Conservation (phyloP, 2,329 filamentous ascomycete species). For the Cadophora sp. region DNA sequence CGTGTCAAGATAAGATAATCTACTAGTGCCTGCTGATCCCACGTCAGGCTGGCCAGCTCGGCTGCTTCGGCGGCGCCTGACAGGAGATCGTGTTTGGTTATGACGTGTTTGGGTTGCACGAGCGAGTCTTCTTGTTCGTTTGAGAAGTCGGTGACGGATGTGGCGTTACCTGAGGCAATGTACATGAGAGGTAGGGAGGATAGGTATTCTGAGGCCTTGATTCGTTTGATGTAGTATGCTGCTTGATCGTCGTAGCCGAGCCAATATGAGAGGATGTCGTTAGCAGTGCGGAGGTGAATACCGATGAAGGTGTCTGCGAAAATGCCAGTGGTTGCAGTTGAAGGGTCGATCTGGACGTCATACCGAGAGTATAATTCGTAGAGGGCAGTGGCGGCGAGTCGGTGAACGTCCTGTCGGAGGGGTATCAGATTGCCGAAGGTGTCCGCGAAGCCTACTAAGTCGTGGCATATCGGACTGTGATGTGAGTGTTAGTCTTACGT, state of each 20-base stretch:
- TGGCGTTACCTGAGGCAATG: slow-evolving; percentile 50
- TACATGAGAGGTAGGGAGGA: slow-evolving; percentile 45
- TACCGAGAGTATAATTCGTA: slow-evolving; percentile 15
- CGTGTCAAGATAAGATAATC: slow-evolving; percentile 44
- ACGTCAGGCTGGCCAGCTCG: slow-evolving; percentile 19
- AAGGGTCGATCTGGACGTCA: slow-evolving; percentile 21
- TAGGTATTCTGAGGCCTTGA: slow-evolving; percentile 1
- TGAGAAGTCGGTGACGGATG: slow-evolving; percentile 48
- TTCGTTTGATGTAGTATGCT: slow-evolving; percentile 17
- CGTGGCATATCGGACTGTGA: slow-evolving; percentile 21
- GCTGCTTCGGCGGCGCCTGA: slow-evolving; percentile 11
- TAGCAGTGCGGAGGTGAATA: slow-evolving; percentile 25
- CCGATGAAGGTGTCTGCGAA: slow-evolving; percentile 22
- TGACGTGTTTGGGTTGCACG: slow-evolving; percentile 43
- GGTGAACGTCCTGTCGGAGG: slow-evolving; percentile 17
- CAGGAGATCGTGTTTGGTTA: slow-evolving; percentile 26
- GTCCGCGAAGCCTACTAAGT: slow-evolving; percentile 20
- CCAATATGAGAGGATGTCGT: slow-evolving; percentile 20
- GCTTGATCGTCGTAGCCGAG: slow-evolving; percentile 19
- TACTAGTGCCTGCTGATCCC: slow-evolving; percentile 30
- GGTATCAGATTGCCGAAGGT: slow-evolving; percentile 20
- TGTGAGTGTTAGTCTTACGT: slow-evolving; percentile 2
- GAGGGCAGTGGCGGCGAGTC: slow-evolving; percentile 23
- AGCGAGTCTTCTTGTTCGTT: slow-evolving; percentile 42
- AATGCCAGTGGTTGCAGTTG: background rate